Evolutionary conservation across 176 grass and related monocot species (phyloP).

Genomic region (Luzula sylvatica): DNA sequence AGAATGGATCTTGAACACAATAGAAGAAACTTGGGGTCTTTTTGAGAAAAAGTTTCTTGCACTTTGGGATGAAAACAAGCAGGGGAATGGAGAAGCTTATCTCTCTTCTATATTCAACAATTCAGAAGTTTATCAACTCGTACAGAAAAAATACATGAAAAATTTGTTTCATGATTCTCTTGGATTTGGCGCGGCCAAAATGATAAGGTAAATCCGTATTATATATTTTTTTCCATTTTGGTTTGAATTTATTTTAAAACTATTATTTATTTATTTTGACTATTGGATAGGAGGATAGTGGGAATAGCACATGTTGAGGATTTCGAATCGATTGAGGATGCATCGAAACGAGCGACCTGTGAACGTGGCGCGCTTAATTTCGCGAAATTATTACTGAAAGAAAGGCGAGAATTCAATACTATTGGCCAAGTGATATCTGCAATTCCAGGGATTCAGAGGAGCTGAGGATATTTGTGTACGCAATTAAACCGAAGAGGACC

Average conservation of each 20-base stretch:
- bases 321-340: conserved; percentile 69
- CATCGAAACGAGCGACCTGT: conserved; percentile 46
- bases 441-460: conserved; percentile 26
- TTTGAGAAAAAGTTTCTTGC: conserved; percentile 64
- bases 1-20: conserved; percentile 65
- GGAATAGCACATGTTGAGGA: conserved; percentile 86
- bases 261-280: no score
- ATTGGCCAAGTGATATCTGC: conserved; percentile 45
- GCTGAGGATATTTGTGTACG: neutral
- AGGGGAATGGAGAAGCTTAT: conserved; percentile 78
- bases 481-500: no score
- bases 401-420: conserved; percentile 33
- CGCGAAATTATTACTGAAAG: conserved; percentile 66
- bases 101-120: conserved; percentile 62
- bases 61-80: conserved; percentile 72
- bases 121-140: conserved; percentile 29
- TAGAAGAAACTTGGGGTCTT: conserved; percentile 53
- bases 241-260: no score
- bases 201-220: conserved; percentile 79
- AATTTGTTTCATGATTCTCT: conserved; percentile 77
- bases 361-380: conserved; percentile 51
- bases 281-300: conserved; percentile 64
- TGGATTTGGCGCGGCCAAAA: conserved; percentile 94
- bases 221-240: no score
- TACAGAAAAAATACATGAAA: conserved; percentile 75